phyloP scores from a whole-genome alignment of 495 filamentous ascomycete species.

The Aspergillus coremiiformis region DNA sequence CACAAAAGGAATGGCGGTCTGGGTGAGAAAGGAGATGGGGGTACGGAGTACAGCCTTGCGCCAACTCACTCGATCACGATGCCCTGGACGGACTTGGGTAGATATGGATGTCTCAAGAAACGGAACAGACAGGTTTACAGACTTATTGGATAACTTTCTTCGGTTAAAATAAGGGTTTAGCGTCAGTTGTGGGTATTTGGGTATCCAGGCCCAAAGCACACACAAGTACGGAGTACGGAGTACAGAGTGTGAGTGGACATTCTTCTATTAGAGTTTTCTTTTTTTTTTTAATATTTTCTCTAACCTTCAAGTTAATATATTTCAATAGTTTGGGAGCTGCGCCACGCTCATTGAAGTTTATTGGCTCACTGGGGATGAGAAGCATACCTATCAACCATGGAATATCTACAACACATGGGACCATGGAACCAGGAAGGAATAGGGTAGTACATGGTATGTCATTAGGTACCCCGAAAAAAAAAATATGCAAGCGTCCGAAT shows the following conservation, averaged over 20 bases:
- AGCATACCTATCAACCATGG: background rate
- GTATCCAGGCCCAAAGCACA: no score
- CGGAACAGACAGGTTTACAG: no score
- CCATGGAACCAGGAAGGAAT: background rate
- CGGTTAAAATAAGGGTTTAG: background rate
- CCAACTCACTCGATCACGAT: background rate
- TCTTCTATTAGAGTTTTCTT: background rate
- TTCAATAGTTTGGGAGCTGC: background rate
- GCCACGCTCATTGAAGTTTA: background rate
- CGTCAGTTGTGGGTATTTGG: background rate
- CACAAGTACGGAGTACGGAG: no score
- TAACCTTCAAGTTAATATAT: no score
- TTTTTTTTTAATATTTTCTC: background rate
- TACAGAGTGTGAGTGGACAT: no score
- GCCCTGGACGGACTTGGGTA: no score
- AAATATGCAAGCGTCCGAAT: slow-evolving; percentile 2
- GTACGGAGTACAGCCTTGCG: background rate
- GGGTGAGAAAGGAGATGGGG: no score
- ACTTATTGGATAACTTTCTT: no score
- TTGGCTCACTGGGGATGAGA: background rate
- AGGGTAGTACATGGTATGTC: background rate
- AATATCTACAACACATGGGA: background rate
- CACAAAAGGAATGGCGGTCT: background rate
- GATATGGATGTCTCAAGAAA: no score
- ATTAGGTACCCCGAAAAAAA: background rate